Evolutionary conservation across 257 asterid genomes (phyloP).

Genomic region (Anisodus tanguticus): DNA sequence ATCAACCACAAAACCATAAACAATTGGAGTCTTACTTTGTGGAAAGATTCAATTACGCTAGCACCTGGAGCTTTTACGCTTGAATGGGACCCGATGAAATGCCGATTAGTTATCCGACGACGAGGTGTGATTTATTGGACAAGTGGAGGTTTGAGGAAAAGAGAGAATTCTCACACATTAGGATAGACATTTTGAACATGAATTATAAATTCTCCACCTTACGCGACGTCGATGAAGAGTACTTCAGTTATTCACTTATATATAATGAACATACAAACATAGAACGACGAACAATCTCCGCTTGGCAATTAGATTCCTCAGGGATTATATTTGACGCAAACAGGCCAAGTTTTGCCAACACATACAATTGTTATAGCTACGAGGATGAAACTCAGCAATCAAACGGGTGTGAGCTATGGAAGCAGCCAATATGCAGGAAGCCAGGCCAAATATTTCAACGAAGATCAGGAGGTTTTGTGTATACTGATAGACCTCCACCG

Average conservation of each 20-base stretch:
- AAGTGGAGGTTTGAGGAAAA: conserved; percentile 40
- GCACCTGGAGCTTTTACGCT: background rate
- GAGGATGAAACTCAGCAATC: background rate
- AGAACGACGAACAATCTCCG: background rate
- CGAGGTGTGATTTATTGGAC: conserved; percentile 45
- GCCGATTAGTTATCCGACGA: background rate
- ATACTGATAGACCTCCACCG: background rate
- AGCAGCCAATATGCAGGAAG: conserved; percentile 42
- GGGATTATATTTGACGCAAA: conserved; percentile 31
- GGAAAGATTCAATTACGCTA: background rate
- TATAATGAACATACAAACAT: background rate
- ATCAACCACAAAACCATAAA: background rate
- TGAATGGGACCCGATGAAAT: background rate
- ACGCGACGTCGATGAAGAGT: background rate
- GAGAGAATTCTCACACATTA: background rate
- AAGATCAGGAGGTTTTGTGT: conserved; percentile 31
- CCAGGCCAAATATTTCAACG: conserved; percentile 23
- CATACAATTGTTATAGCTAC: conserved; percentile 39
- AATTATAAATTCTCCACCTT: background rate
- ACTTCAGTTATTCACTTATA: background rate
- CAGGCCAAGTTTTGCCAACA: background rate
- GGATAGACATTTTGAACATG: background rate
- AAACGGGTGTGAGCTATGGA: conserved; percentile 39
- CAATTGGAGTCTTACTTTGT: background rate
- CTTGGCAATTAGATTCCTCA: background rate